Evolutionary conservation across 2,329 filamentous ascomycete genomes (phyloP).

Genomic region (Elsinoe fawcettii): DNA sequence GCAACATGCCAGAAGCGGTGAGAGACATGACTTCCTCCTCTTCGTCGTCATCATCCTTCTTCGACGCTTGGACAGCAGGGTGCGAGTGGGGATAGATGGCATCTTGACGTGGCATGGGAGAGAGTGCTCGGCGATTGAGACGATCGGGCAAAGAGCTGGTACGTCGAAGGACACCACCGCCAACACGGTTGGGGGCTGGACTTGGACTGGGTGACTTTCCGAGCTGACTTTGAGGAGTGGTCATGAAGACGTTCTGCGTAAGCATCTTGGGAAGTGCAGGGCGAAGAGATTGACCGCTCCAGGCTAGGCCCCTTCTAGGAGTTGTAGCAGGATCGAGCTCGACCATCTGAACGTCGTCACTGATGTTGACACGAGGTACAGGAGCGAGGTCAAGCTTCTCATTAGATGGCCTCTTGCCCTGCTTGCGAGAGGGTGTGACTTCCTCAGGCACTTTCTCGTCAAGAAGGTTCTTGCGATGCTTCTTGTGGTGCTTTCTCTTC

Average conservation of each 20-base stretch:
- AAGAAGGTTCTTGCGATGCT: slow-evolving; percentile 33
- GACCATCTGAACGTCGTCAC: slow-evolving; percentile 29
- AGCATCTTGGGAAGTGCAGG: slow-evolving; percentile 58
- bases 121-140: slow-evolving; percentile 38
- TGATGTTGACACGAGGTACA: slow-evolving; percentile 33
- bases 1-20: slow-evolving; percentile 48
- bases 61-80: slow-evolving; percentile 8
- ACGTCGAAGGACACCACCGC: slow-evolving; percentile 52
- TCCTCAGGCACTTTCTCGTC: slow-evolving; percentile 25
- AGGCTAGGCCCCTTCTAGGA: slow-evolving; percentile 45
- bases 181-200: slow-evolving; percentile 15
- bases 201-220: slow-evolving; percentile 23
- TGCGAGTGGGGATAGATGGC: slow-evolving; percentile 13
- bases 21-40: slow-evolving; percentile 44
- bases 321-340: not conserved
- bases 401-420: slow-evolving; percentile 18
- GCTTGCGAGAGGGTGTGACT: slow-evolving; percentile 15
- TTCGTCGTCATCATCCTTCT: slow-evolving; percentile 20
- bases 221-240: slow-evolving; percentile 29
- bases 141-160: slow-evolving; percentile 68
- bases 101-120: slow-evolving; percentile 15
- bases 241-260: slow-evolving; percentile 61
- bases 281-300: slow-evolving; percentile 39
- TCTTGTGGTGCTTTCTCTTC: slow-evolving; percentile 39
- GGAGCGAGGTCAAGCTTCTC: slow-evolving; percentile 15